Evolutionary conservation across 106 monocot genomes (phyloP).

Genomic region (Dendrobium huoshanense): DNA sequence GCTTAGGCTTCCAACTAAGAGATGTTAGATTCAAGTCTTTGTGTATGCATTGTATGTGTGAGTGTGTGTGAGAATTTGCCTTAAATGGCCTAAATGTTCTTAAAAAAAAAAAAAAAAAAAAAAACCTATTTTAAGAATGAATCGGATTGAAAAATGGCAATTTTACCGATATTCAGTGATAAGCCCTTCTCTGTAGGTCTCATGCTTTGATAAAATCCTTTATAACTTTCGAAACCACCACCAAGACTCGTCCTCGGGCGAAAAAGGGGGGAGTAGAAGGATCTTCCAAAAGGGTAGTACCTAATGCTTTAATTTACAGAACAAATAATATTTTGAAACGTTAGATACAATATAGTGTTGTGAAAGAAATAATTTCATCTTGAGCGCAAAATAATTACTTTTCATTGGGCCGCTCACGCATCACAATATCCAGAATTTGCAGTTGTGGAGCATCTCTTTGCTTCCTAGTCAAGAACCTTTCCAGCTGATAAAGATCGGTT

Average conservation of each 20-base stretch:
- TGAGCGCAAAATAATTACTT: constrained; percentile 13
- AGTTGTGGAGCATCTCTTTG: constrained; percentile 37
- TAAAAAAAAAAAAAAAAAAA: no score
- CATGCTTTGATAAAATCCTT: constrained; percentile 97
- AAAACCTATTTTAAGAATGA: no score
- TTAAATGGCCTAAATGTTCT: no score
- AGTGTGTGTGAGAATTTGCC: no score
- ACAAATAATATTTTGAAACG: no score
- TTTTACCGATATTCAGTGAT: constrained; percentile 83
- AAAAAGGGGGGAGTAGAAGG: constrained; percentile 82
- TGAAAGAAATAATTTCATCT: neutral
- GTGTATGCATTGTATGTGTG: no score
- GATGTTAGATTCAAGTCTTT: no score
- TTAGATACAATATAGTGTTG: neutral
- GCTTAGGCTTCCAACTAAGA: no score
- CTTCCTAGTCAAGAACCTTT: constrained; percentile 27
- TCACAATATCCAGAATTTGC: constrained; percentile 54
- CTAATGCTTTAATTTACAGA: constrained; percentile 15
- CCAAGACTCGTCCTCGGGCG: constrained; percentile 65
- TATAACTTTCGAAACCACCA: constrained; percentile 90
- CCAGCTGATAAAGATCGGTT: constrained; percentile 32
- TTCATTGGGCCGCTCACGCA: constrained; percentile 27
- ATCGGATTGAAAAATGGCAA: neutral
- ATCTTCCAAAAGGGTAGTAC: constrained; percentile 68
- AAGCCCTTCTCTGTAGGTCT: constrained; percentile 96